A percentile compares a stretch with the other conserved stretches of the same genome.
phyloP scores from a whole-genome alignment of 768 basidiomycete genomes.

The Fomitopsis pulvina region DNA sequence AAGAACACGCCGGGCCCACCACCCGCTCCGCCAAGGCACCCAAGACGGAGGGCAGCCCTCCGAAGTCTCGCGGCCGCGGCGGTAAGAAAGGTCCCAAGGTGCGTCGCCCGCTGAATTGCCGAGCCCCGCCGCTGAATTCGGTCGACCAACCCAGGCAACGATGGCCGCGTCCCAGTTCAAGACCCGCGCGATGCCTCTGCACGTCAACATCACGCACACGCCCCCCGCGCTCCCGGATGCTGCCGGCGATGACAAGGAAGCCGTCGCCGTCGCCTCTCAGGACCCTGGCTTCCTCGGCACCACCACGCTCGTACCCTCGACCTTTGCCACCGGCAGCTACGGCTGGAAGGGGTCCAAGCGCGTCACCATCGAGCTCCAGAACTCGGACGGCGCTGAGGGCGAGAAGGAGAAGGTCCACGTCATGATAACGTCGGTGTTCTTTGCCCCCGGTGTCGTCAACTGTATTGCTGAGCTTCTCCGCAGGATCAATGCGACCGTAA shows the following conservation, averaged over 20 bases:
- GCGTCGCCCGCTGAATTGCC: conserved; percentile 11
- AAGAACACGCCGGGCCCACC: conserved; percentile 13
- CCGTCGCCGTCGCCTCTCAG: conserved; percentile 25
- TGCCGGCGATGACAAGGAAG: conserved; percentile 22
- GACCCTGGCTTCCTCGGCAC: conserved; percentile 61
- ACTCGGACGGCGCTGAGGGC: conserved; percentile 36
- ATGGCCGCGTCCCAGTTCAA: conserved; percentile 50
- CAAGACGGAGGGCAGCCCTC: conserved; percentile 28
- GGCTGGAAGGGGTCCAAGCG: conserved; percentile 81
- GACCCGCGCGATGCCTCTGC: conserved; percentile 60
- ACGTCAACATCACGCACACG: conserved; percentile 62
- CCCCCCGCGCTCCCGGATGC: conserved; percentile 35
- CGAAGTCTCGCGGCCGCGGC: conserved; percentile 28
- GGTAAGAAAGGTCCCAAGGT: conserved; percentile 45
- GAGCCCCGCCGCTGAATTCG: neutral
- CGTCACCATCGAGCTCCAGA: conserved; percentile 56
- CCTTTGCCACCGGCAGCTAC: conserved; percentile 71
- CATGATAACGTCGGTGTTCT: conserved; percentile 56
- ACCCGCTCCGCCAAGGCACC: conserved; percentile 37
- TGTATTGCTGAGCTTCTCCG: conserved; percentile 1
- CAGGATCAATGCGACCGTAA: conserved; percentile 73
- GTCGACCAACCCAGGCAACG: conserved; percentile 28
- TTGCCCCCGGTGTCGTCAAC: neutral
- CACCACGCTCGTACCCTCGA: conserved; percentile 47
- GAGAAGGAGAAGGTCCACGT: conserved; percentile 66